phyloP scores from a whole-genome alignment of 2,329 filamentous ascomycete species.

The Verticillium albo-atrum region DNA sequence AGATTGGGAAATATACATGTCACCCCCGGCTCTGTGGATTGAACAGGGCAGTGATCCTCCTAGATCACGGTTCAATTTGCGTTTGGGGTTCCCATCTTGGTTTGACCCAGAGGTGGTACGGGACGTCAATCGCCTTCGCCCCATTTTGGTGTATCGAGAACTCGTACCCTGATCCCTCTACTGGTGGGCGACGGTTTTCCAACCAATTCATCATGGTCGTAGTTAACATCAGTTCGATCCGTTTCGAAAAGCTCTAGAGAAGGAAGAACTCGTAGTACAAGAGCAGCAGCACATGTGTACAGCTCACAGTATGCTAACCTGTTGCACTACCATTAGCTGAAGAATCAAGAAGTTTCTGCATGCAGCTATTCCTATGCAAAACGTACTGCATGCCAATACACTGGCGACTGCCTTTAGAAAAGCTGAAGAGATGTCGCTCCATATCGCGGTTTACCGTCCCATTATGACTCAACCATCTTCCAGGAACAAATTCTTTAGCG shows the following conservation, averaged over 20 bases:
- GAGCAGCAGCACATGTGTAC: conserved; percentile 16
- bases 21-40: too few relatives aligned
- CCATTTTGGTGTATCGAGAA: background rate
- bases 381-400: background rate
- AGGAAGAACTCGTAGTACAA: conserved; percentile 22
- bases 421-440: background rate
- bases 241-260: conserved; percentile 21
- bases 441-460: background rate
- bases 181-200: background rate
- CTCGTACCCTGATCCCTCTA: background rate
- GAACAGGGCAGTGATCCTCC: too few relatives aligned
- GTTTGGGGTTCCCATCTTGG: too few relatives aligned
- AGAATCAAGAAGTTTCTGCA: background rate
- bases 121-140: too few relatives aligned
- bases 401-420: background rate
- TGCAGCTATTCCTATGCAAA: background rate
- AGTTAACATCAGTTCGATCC: conserved; percentile 18
- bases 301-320: conserved; percentile 24
- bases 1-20: too few relatives aligned
- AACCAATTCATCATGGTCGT: conserved; percentile 16
- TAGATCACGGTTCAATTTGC: too few relatives aligned
- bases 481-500: background rate
- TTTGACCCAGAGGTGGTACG: too few relatives aligned
- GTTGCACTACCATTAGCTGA: background rate
- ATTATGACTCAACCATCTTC: background rate